These are phyloP conservation scores for Ministeria vibrans DNA, from an alignment of 78 protist genomes.

Conservation along the genomic window DNA sequence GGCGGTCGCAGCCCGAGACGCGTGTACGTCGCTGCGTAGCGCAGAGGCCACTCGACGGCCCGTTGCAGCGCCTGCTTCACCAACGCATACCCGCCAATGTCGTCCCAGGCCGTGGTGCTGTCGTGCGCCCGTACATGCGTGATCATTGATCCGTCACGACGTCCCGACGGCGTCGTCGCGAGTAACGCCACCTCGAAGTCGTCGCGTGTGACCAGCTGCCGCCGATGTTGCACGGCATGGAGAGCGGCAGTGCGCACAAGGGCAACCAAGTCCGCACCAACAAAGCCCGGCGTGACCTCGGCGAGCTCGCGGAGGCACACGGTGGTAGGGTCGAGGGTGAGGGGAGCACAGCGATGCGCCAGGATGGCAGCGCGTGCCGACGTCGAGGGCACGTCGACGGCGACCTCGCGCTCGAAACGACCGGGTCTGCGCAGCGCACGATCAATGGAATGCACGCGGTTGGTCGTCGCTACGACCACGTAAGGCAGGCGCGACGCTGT, in stretches of 20 bases:
- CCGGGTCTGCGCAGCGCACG: slow-evolving; percentile 84
- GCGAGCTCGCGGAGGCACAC: slow-evolving; percentile 36
- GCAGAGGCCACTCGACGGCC: slow-evolving; percentile 86
- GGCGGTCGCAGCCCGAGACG: slow-evolving; percentile 89
- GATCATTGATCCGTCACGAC: neutral
- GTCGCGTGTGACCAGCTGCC: slow-evolving; percentile 12
- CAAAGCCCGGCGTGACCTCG: slow-evolving; percentile 65
- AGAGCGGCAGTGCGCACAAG: slow-evolving; percentile 72
- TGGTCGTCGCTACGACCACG: slow-evolving; percentile 95
- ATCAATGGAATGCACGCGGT: slow-evolving; percentile 73
- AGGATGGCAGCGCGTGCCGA: neutral
- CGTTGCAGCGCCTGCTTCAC: slow-evolving; percentile 75
- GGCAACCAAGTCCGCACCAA: slow-evolving; percentile 87
- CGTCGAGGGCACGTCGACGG: slow-evolving; percentile 33
- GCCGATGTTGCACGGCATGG: slow-evolving; percentile 39
- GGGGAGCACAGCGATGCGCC: neutral
- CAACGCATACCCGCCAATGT: slow-evolving; percentile 92
- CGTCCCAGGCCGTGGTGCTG: slow-evolving; percentile 86
- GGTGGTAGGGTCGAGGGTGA: neutral
- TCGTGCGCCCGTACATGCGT: neutral
- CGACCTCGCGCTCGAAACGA: slow-evolving; percentile 88
- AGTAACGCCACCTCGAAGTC: neutral
- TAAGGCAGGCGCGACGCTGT: neutral
- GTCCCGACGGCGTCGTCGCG: neutral
- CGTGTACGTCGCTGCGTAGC: slow-evolving; percentile 68